A percentile compares a stretch with the other conserved stretches of the same genome.
Evolutionary conservation across 2,329 filamentous ascomycete species (phyloP).

Genomic region (Fusarium sp.): DNA sequence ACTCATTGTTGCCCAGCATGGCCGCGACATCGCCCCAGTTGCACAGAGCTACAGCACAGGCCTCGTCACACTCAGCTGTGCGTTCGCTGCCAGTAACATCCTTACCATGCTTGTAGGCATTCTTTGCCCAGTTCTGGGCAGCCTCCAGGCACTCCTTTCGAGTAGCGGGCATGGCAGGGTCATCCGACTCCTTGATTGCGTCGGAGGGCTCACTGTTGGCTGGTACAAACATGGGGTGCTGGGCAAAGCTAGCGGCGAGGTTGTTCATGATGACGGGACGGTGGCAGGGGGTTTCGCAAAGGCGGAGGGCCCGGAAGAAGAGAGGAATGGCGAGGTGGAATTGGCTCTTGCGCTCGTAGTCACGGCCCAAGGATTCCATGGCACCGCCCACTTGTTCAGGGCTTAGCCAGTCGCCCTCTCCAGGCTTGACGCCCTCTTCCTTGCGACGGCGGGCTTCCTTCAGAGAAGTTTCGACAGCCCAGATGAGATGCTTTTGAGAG

Average conservation of each 20-base stretch:
- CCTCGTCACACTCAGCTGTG: slow-evolving; percentile 84
- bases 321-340: slow-evolving; percentile 87
- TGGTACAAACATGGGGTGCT: slow-evolving; percentile 66
- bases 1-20: slow-evolving; percentile 74
- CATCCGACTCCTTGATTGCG: slow-evolving; percentile 48
- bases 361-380: slow-evolving; percentile 80
- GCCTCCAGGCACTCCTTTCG: slow-evolving; percentile 75
- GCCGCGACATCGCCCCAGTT: slow-evolving; percentile 88
- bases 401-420: slow-evolving; percentile 78
- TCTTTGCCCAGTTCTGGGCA: slow-evolving; percentile 82
- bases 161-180: slow-evolving; percentile 57
- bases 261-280: slow-evolving; percentile 90
- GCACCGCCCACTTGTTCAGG: slow-evolving; percentile 79
- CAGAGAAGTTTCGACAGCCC: slow-evolving; percentile 84
- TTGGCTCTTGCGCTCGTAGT: slow-evolving; percentile 79
- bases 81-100: slow-evolving; percentile 75
- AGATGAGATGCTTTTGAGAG: slow-evolving; percentile 79
- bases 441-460: slow-evolving; percentile 79
- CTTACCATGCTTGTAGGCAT: slow-evolving; percentile 76
- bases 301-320: slow-evolving; percentile 84
- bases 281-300: slow-evolving; percentile 78
- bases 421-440: slow-evolving; percentile 75
- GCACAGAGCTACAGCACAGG: slow-evolving; percentile 85
- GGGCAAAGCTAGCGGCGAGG: slow-evolving; percentile 78
- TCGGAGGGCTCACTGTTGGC: slow-evolving; percentile 47